A percentile compares a stretch with the other conserved stretches of the same genome.
Evolutionary conservation across 768 basidiomycete species (phyloP).

Genomic region (Pleurotus ostreatus): DNA sequence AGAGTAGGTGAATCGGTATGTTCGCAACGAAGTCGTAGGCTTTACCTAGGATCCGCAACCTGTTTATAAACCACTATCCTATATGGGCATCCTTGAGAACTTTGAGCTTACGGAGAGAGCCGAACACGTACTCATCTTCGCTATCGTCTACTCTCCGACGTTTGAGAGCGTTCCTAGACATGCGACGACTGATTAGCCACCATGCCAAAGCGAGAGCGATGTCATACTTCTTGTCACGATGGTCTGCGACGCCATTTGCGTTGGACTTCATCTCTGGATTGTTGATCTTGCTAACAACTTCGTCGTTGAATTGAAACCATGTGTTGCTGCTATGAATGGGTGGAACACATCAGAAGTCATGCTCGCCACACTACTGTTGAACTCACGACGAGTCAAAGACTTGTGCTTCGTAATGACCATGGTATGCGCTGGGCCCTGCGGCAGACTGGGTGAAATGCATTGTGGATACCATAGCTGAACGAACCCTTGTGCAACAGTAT

Average conservation of each 20-base stretch:
- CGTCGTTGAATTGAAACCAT: slow-evolving; percentile 96
- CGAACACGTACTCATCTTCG: slow-evolving; percentile 40
- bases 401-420: slow-evolving; percentile 86
- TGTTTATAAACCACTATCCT: no score
- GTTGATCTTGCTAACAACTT: slow-evolving; percentile 65
- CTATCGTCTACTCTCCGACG: slow-evolving; percentile 55
- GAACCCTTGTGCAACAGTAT: slow-evolving; percentile 83
- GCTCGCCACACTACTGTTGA: neutral
- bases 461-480: neutral
- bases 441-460: neutral
- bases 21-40: neutral
- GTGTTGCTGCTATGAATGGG: slow-evolving; percentile 43
- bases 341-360: neutral
- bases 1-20: slow-evolving; percentile 9
- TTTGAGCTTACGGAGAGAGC: no score
- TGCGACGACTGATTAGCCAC: slow-evolving; percentile 3
- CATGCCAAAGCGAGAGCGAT: neutral
- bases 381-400: slow-evolving; percentile 69
- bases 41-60: neutral
- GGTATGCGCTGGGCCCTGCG: slow-evolving; percentile 68
- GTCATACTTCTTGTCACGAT: slow-evolving; percentile 17
- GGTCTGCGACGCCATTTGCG: slow-evolving; percentile 24
- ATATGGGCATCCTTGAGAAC: no score
- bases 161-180: slow-evolving; percentile 36
- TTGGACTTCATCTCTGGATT: slow-evolving; percentile 41